Evolutionary conservation across 352 stramenopile species (phyloP), one percentile per base, ranked within the genome.

Genomic region (Phytopythium montanum): DNA sequence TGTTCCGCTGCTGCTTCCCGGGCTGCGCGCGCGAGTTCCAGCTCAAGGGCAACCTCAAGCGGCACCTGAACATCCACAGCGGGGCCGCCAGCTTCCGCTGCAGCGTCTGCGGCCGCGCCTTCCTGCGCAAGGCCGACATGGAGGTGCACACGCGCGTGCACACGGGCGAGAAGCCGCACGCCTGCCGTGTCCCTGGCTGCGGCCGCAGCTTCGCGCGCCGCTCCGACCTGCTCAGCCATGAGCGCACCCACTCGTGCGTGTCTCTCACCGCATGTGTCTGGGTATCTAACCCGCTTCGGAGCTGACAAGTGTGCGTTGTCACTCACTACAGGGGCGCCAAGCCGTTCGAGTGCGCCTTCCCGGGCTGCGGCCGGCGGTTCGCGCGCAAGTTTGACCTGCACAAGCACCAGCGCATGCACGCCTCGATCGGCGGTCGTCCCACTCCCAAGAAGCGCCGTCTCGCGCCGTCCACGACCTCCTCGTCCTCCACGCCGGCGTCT

Each of bases 101-200:
- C 63, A 70, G 73, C 39, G 77, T 75, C 59, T 92, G 83, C 56
- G 64, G 63, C 41, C 85, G 82, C 34, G 64, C 59, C 16, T 92
- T 91, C 62, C 56, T 88, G 45, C 77, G 79, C 28, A 92, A 91
- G 62, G 83, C 81, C 36, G 83, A 88, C 61, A 83, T 87, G 79
- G 74, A 88, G 59, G 79, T 88, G 19, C 82, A 92, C 61, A 77
- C 82, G 42, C 78, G 81, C 50, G 79, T 90, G 19, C 82, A 92
- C 61, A 91, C 78, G 23, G 82, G 80, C 36, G 81, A 91, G 65
- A 92, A 92, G 60, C 79, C 78, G n/a, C 90, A 88, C 50, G 53
- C 59, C 16, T 92, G 82, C 65, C 76, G 75, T 46, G 76, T 79
- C 42, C 45, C 69, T 16, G 57, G 72, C 9, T 92, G 82, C 49